Base-by-base conservation (phyloP, 2,329 filamentous ascomycete species). In the Dichotomopilus funicola region DNA sequence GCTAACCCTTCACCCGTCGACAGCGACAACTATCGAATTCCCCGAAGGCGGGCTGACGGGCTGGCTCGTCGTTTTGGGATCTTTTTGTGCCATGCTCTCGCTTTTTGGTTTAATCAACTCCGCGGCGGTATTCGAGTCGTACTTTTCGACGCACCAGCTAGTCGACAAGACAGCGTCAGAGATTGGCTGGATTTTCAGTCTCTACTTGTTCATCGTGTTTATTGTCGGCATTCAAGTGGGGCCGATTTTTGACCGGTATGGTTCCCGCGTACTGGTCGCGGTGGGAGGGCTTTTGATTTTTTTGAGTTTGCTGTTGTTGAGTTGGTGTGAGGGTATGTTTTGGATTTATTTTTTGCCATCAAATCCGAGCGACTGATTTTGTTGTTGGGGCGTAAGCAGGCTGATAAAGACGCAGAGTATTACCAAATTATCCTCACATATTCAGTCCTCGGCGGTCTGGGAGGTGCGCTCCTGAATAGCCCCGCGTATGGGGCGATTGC, bases 131-230 rank as follows among this genome's bases (percentile, higher is more conserved):
- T 88, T 91, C 70, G 85, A 92, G 71, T 81, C 86, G 11, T 92
- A 92, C 70, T 80, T 95, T 59, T 77, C 82, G 36, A 79, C 77
- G 19, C 75, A 95, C 67, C 88, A 94, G 65, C 78, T 95, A 19
- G 74, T 73, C n/a, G 72, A 78, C 27, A 85, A 90, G 68, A 80
- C 73, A 53, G 78, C 85, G 9, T 85, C 84, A 4, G 77, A 81
- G 51, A 85, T 91, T 49, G 88, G 88, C n/a, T 95, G 90, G 90
- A 89, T 95, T 60, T 91, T 92, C 64, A 85, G 86, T 63, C 73
- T 94, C 51, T 92, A 91, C 66, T 77, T 89, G 35, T 95, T 94
- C 66, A 74, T 92, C 47, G 81, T 88, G 46, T 92, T 94, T 69
- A 89, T 92, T 65, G 83, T 88, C 40, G 89, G 89, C 33, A 81